Percentiles rank a stretch among this genome's conserved stretches.
Conservation (phyloP, 805 yeast genomes). For the Ogataea degrootiae region DNA sequence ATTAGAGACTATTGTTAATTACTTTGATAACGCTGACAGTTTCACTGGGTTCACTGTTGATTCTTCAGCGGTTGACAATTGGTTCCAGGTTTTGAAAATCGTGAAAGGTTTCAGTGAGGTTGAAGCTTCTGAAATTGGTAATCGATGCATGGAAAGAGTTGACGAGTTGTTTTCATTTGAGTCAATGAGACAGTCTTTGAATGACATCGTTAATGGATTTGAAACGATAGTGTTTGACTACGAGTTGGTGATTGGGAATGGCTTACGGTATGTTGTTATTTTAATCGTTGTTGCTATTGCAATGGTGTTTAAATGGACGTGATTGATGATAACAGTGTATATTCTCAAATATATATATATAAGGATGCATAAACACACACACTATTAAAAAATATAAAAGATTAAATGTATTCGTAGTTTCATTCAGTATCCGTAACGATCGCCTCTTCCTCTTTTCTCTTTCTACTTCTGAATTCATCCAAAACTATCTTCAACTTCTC, state of each 20-base stretch:
- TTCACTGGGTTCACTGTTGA: constrained; percentile 60
- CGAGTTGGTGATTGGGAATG: not conserved
- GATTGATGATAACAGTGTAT: too few species aligned
- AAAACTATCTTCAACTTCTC: constrained; percentile 30
- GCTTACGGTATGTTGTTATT: not conserved
- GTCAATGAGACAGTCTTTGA: constrained; percentile 34
- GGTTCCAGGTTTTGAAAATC: constrained; percentile 50
- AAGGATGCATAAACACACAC: not conserved
- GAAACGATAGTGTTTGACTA: constrained; percentile 6
- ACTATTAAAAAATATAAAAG: not conserved
- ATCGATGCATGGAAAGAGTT: constrained; percentile 32
- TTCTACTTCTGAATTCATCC: constrained; percentile 18
- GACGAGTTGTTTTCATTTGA: constrained; percentile 38
- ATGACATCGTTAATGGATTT: constrained; percentile 12
- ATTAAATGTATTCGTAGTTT: not conserved
- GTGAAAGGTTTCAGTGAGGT: constrained; percentile 24
- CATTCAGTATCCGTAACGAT: constrained; percentile 31
- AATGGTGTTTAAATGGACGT: too few species aligned
- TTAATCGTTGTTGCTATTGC: not conserved
- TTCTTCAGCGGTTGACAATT: constrained; percentile 37
- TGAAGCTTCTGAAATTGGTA: constrained; percentile 6
- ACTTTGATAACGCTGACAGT: constrained; percentile 8
- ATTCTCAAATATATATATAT: not conserved
- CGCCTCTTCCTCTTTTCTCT: constrained; percentile 26
- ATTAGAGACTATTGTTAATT: constrained; percentile 60